Percentiles rank a stretch among this genome's conserved stretches.
phyloP scores from a whole-genome alignment of 495 filamentous ascomycete species.

The Clavariopsis aquatica region DNA sequence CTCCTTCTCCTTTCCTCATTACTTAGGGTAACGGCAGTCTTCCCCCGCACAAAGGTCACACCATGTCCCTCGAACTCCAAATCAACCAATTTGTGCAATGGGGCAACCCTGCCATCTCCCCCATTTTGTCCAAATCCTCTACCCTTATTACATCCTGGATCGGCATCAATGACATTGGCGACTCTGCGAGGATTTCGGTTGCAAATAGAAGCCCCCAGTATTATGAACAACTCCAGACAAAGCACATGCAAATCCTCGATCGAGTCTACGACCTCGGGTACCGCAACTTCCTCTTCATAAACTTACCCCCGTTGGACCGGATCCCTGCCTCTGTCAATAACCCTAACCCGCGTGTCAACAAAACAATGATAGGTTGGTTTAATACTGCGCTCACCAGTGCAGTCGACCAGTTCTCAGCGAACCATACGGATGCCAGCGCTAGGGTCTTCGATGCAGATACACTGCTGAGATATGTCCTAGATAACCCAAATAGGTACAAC shows the following conservation, averaged over 20 bases:
- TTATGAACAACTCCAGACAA: slow-evolving; percentile 34
- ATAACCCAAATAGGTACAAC: slow-evolving; percentile 48
- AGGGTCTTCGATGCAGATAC: too few relatives aligned
- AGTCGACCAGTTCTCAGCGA: too few relatives aligned
- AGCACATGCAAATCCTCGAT: slow-evolving; percentile 48
- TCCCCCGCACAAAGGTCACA: slow-evolving; percentile 54
- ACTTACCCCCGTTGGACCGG: slow-evolving; percentile 54
- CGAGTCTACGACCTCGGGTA: slow-evolving; percentile 50
- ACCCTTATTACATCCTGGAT: slow-evolving; percentile 17
- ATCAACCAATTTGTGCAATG: slow-evolving; percentile 12
- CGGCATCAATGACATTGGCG: slow-evolving; percentile 39
- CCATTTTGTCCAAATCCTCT: slow-evolving; percentile 2
- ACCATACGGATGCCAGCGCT: too few relatives aligned
- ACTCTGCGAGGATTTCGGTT: slow-evolving; percentile 19
- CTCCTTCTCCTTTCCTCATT: too few relatives aligned
- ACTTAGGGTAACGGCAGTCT: slow-evolving; percentile 14
- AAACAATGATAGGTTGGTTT: slow-evolving; percentile 51
- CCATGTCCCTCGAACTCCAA: slow-evolving; percentile 35
- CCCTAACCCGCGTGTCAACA: slow-evolving; percentile 48
- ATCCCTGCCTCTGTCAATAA: slow-evolving; percentile 37
- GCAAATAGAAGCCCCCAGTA: slow-evolving; percentile 42
- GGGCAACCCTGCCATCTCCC: slow-evolving; percentile 8
- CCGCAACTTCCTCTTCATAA: slow-evolving; percentile 54
- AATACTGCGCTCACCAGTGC: slow-evolving; percentile 27
- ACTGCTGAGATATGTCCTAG: slow-evolving; percentile 44